These are phyloP conservation scores for Didymella arachidicola DNA, from an alignment of 2,329 filamentous ascomycete genomes.

Conservation along the genomic window DNA sequence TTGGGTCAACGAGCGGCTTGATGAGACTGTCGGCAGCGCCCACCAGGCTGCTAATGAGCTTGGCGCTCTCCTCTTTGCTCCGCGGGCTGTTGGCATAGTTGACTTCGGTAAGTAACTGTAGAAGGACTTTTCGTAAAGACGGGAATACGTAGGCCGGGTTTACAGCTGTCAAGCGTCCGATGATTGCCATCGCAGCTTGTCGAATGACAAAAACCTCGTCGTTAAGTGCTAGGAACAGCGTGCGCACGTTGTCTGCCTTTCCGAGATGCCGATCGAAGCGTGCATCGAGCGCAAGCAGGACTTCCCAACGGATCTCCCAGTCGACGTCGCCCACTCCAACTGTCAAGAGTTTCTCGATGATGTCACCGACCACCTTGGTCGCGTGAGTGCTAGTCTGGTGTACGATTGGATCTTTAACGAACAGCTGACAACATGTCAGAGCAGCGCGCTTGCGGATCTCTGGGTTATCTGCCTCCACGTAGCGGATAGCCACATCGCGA, in stretches of 20 bases:
- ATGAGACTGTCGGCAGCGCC: conserved; percentile 92
- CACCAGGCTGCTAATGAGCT: conserved; percentile 89
- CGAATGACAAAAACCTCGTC: conserved; percentile 93
- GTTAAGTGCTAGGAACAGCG: conserved; percentile 92
- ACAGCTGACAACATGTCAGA: conserved; percentile 96
- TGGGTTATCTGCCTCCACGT: conserved; percentile 93
- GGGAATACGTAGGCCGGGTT: conserved; percentile 99
- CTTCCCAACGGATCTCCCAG: conserved; percentile 84
- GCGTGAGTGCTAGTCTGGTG: conserved; percentile 98
- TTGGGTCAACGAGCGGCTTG: conserved; percentile 95
- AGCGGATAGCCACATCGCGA: conserved; percentile 95
- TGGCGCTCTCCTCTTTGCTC: conserved; percentile 96
- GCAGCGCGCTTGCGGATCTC: conserved; percentile 94
- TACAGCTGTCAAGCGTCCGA: conserved; percentile 86
- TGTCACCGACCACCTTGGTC: conserved; percentile 95
- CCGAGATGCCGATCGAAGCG: conserved; percentile 97
- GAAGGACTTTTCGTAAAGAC: conserved; percentile 89
- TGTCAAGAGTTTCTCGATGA: conserved; percentile 94
- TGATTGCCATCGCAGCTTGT: conserved; percentile 94
- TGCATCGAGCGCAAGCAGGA: conserved; percentile 86
- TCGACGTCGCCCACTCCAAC: conserved; percentile 92
- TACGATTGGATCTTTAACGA: conserved; percentile 95
- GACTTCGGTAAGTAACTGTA: conserved; percentile 94
- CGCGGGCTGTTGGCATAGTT: conserved; percentile 93
- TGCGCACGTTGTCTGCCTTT: conserved; percentile 96